Percentiles rank a stretch among this genome's conserved stretches.
These are phyloP conservation scores for Suillus spraguei DNA, from an alignment of 768 basidiomycete genomes.

Conservation along the genomic window DNA sequence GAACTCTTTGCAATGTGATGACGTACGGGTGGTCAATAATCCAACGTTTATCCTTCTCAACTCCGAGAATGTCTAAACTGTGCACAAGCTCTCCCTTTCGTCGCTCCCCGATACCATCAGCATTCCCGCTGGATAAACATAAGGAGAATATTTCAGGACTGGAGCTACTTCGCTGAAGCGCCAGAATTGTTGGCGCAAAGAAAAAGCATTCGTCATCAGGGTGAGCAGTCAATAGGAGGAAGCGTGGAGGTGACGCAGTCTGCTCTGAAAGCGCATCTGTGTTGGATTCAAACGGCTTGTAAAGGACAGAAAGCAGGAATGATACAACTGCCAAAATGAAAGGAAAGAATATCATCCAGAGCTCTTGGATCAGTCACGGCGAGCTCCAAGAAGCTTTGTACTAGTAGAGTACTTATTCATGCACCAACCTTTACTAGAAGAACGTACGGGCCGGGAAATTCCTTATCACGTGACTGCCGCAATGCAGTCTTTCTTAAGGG, in stretches of 20 bases:
- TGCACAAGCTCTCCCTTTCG: conserved; percentile 59
- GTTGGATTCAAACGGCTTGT: conserved; percentile 29
- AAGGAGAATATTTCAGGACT: conserved; percentile 53
- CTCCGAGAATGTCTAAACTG: conserved; percentile 71
- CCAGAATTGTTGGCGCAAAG: conserved; percentile 82
- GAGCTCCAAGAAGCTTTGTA: background rate
- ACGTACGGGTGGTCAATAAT: conserved; percentile 75
- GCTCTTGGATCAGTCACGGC: background rate
- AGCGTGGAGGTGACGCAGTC: conserved; percentile 19
- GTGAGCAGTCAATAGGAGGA: conserved; percentile 86
- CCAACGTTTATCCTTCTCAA: conserved; percentile 55
- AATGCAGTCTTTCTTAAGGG: too few species aligned
- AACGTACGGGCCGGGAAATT: too few species aligned
- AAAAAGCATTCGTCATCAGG: conserved; percentile 96
- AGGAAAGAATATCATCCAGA: conserved; percentile 15
- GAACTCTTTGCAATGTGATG: conserved; percentile 10
- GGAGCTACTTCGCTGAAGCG: conserved; percentile 37
- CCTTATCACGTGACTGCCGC: too few species aligned
- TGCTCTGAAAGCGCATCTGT: conserved; percentile 19
- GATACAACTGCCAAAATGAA: conserved; percentile 21
- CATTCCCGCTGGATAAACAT: conserved; percentile 80
- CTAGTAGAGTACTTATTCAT: background rate
- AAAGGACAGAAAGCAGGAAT: conserved; percentile 26
- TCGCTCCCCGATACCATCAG: conserved; percentile 69
- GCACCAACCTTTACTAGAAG: background rate